Percentiles rank a stretch among this genome's conserved stretches.
Conservation (phyloP, 2,329 filamentous ascomycete species). For the Teratosphaeria zuluensis region DNA sequence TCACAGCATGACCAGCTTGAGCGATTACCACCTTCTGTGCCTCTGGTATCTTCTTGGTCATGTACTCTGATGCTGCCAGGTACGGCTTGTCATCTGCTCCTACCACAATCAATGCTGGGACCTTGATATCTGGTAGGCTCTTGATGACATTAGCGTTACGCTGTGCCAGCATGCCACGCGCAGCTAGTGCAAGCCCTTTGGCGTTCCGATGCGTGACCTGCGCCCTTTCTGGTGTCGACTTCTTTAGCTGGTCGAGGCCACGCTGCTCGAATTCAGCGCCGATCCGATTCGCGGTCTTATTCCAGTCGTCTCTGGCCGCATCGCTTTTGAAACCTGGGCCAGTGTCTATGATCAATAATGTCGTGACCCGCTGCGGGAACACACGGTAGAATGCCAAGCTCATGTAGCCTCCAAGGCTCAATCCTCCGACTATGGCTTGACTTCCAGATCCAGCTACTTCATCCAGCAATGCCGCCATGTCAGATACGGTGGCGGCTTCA, state of each 20-base stretch:
- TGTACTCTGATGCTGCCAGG: conserved; percentile 18
- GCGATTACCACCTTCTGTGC: conserved; percentile 16
- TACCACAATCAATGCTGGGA: conserved; percentile 17
- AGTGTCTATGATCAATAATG: conserved; percentile 21
- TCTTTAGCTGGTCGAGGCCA: conserved; percentile 9
- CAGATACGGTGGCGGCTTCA: conserved; percentile 18
- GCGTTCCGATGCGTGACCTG: conserved; percentile 14
- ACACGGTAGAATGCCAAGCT: conserved; percentile 18
- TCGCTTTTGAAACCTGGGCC: conserved; percentile 20
- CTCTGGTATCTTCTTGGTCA: conserved; percentile 20
- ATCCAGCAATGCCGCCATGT: conserved; percentile 18
- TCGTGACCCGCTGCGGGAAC: conserved; percentile 13
- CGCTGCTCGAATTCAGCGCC: conserved; percentile 14
- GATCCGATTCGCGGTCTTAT: conserved; percentile 13
- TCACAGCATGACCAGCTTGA: conserved; percentile 19
- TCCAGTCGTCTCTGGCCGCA: conserved; percentile 16
- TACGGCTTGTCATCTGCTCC: conserved; percentile 19
- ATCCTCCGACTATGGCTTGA: conserved; percentile 16
- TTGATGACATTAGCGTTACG: conserved; percentile 15
- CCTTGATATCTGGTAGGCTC: conserved; percentile 11
- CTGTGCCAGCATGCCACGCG: conserved; percentile 20
- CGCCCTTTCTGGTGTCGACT: conserved; percentile 11
- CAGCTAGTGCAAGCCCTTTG: conserved; percentile 16
- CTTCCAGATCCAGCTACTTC: conserved; percentile 9
- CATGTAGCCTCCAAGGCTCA: conserved; percentile 22